Evolutionary conservation across 345 rosid species (phyloP), one percentile per base, ranked within the genome.

Genomic region (Populus tremula): DNA sequence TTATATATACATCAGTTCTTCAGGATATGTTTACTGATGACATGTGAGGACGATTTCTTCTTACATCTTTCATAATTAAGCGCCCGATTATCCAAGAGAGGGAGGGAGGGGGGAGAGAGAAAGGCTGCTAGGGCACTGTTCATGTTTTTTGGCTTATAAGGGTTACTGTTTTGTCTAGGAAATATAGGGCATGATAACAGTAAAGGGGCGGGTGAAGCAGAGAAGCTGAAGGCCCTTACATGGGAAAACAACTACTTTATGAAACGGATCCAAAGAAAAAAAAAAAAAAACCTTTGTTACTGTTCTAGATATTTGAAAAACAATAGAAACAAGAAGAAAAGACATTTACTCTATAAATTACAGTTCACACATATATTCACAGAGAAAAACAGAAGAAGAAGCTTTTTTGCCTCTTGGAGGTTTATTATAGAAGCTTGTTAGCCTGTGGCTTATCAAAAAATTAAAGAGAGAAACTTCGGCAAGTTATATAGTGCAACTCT

Each of bases 241-340:
- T 75, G 76, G 76, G 70, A 78, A 75, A 78, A 77, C 61, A 45
- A 17, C 18, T 17, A 23, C 23, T 39, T 81, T 80, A 67, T 72
- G 67, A 73, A 78, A 73, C 61, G 80, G 79, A 80, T 82, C 82
- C 84, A 78, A 73, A 73, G 69, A 41, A 25, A 68, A 56, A 10
- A 85, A 14, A 50, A 47, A 47, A 6, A 50, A 50, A 50, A 18
- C 2, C 84, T 67, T 71, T 36, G 61, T 69, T 27, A 66, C 84
- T 79, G 81, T 79, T 79, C 36, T 59, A 23, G 76, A 71, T 72
- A 71, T 56, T 38, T 71, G 43, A 20, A 62, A 11, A 69, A n/a
- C 71, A 67, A 53, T 27, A 25, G 69, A 65, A 67, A 74, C 45
- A 70, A 21, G 59, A 70, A 17, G 59, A 72, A 16, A 13, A 47